Evolutionary conservation across 768 basidiomycete genomes (phyloP).

Genomic region (Dioszegia aurantiaca): DNA sequence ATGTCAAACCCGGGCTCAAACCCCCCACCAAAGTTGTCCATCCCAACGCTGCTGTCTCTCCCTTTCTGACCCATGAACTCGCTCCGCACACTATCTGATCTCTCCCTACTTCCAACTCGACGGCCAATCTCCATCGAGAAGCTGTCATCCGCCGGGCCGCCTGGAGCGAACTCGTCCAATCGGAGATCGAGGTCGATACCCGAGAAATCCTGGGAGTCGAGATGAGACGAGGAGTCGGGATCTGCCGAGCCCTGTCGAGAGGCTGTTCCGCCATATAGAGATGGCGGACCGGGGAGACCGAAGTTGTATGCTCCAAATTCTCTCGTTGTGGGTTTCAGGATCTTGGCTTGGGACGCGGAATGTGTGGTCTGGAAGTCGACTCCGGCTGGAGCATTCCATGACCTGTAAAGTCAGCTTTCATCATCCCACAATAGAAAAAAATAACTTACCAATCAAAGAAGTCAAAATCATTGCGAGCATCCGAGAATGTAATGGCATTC

Average conservation of each 20-base stretch:
- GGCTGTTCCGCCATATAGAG: constrained; percentile 31
- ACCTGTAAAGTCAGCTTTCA: constrained; percentile 15
- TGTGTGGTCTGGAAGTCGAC: constrained; percentile 20
- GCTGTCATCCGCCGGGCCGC: constrained; percentile 5
- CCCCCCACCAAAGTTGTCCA: constrained; percentile 10
- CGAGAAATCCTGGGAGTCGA: constrained; percentile 45
- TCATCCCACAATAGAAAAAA: neutral
- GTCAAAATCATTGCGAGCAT: constrained; percentile 61
- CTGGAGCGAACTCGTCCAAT: constrained; percentile 21
- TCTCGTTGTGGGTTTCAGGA: constrained; percentile 22
- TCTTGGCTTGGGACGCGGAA: constrained; percentile 16
- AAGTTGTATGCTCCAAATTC: constrained; percentile 46
- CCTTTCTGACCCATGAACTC: neutral
- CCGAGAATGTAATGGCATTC: constrained; percentile 81
- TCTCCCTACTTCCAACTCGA: constrained; percentile 6
- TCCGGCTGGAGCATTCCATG: constrained; percentile 53
- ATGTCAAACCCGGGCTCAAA: constrained; percentile 17
- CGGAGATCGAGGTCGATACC: constrained; percentile 42
- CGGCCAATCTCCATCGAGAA: constrained; percentile 10
- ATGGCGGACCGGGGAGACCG: constrained; percentile 35
- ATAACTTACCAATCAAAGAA: constrained; percentile 47
- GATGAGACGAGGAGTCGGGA: constrained; percentile 24
- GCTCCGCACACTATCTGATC: constrained; percentile 20
- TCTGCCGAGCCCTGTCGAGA: constrained; percentile 32
- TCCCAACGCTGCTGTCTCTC: constrained; percentile 9